phyloP scores from a whole-genome alignment of 352 stramenopile genomes.

The Thraustotheca clavata region DNA sequence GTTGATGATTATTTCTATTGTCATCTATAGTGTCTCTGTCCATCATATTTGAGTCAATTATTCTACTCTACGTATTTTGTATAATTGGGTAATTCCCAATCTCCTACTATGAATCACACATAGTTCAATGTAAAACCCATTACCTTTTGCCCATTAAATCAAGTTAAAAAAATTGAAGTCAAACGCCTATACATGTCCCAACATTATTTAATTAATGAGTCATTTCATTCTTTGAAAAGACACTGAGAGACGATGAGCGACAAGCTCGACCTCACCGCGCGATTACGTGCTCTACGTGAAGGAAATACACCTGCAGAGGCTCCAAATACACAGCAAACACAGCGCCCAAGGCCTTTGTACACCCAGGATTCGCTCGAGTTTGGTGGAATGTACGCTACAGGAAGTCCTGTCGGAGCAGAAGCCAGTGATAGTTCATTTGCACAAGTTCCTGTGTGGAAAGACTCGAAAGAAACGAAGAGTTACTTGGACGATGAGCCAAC shows the following conservation, averaged over 20 bases:
- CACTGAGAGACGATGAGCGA: background rate
- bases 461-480: constrained; percentile 18
- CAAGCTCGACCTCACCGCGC: constrained; percentile 7
- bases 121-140: background rate
- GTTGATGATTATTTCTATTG: too few species aligned
- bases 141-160: background rate
- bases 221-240: background rate
- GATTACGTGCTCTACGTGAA: constrained; percentile 12
- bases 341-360: background rate
- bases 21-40: too few species aligned
- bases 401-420: constrained; percentile 10
- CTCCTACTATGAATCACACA: too few species aligned
- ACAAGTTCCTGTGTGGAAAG: constrained; percentile 17
- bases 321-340: background rate
- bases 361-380: constrained; percentile 18
- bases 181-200: constrained; percentile 1
- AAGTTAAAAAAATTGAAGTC: background rate
- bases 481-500: constrained; percentile 16
- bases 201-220: too few species aligned
- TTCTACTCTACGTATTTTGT: too few species aligned
- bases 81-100: too few species aligned
- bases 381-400: constrained; percentile 10
- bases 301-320: background rate
- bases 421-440: constrained; percentile 5
- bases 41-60: too few species aligned